Conservation (phyloP, 2,329 filamentous ascomycete genomes). For the Metarhizium brunneum region DNA sequence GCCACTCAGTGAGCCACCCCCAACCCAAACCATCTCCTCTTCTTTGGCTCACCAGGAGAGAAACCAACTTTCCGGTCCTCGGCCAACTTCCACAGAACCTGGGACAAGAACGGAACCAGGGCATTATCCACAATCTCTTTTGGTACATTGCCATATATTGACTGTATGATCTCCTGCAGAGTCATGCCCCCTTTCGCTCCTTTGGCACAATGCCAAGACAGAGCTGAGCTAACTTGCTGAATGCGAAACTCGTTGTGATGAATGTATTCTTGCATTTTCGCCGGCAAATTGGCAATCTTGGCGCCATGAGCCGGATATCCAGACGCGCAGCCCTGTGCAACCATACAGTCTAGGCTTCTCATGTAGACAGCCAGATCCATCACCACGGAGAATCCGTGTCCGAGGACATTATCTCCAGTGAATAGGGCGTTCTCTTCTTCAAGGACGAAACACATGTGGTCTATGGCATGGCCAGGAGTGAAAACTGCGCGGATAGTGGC, state of each 20-base stretch:
- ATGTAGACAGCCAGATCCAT: constrained; percentile 58
- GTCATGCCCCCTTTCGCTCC: neutral
- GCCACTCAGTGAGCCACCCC: neutral
- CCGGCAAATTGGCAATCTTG: no score
- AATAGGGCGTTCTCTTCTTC: constrained; percentile 59
- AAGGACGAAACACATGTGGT: constrained; percentile 59
- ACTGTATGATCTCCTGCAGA: neutral
- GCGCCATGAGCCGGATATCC: no score
- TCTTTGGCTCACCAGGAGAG: neutral
- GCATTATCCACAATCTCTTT: neutral
- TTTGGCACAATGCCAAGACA: neutral
- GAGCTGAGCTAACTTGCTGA: no score
- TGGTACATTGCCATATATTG: neutral
- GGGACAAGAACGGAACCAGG: neutral
- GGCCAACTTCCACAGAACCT: constrained; percentile 1
- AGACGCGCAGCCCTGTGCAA: constrained; percentile 6
- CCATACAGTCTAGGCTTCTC: constrained; percentile 51
- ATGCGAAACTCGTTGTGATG: no score
- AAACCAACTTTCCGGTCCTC: neutral
- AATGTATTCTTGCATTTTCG: no score
- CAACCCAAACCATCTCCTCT: neutral
- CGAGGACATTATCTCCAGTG: constrained; percentile 66
- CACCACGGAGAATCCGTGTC: constrained; percentile 65
- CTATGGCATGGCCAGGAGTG: constrained; percentile 60
- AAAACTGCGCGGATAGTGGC: constrained; percentile 53